Base-by-base conservation (phyloP, 1,139 yeast species). In the Candida tropicalis region DNA sequence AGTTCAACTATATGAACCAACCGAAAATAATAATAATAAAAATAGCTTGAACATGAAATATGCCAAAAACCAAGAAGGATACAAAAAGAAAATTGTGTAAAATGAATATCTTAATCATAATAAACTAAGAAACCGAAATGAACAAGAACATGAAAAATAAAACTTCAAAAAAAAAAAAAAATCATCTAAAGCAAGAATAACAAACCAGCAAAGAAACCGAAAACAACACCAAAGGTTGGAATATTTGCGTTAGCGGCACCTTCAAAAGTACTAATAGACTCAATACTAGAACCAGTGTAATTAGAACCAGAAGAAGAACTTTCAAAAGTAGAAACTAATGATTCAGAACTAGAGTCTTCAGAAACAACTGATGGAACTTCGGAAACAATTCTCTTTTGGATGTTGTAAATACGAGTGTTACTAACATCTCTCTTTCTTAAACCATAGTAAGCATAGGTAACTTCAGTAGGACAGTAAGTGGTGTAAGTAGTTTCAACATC, bases 401-500 rank as follows among this genome's bases (percentile, higher is more conserved):
- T 17, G 9, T 29, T 13, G 13, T 26, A 20, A 10, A 10, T 17
- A 20, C 11, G 11, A 32, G 24, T 24, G 2, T 23, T 11, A 15
- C 22, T 15, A 12, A n/a, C 29, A 24, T 35, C 29, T 35, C 38
- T 35, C 12, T 23, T 35, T 15, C 26, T 18, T 10, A 15, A n/a
- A 9, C 26, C 20, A n/a, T 36, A 36, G 3, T 11, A 9, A 12
- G 39, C 20, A 8, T 36, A 16, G 5, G 24, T 18, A 11, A 13
- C 15, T 11, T 38, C 24, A 7, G 17, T 6, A 16, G 42, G 42
- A 40, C 42, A 63, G 52, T 54, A 63, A 17, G 71, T 63, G 35
- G 66, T 61, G 53, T 58, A 60, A 13, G 57, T 44, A 16, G 66
- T 57, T 29, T 45, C 45, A 11, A 43, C 40, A 22, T 52, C 52